Conservation (phyloP, 2,329 filamentous ascomycete genomes). For the Fusarium concolor region DNA sequence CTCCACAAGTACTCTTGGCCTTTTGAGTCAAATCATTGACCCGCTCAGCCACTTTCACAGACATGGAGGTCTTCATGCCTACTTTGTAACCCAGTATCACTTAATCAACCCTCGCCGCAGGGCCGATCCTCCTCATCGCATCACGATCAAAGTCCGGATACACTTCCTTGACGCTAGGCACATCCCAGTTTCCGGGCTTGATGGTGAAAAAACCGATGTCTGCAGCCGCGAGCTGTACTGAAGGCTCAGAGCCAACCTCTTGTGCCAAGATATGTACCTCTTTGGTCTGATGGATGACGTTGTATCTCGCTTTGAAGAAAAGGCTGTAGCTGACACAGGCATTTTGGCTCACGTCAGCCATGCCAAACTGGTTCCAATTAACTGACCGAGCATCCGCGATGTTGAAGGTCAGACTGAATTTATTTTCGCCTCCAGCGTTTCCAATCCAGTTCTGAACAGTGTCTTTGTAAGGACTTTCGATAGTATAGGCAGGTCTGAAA, state of each 20-base stretch:
- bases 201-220: neutral
- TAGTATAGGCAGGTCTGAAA: neutral
- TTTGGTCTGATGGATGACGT: fast-evolving
- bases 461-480: neutral
- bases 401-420: neutral
- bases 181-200: neutral
- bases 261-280: neutral
- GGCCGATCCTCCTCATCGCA: fast-evolving
- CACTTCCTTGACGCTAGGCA: neutral
- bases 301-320: neutral
- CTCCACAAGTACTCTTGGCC: too few relatives aligned
- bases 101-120: neutral
- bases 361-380: neutral
- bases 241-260: neutral
- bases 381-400: neutral
- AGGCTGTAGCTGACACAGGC: fast-evolving
- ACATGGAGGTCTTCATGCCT: neutral
- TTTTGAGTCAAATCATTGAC: too few relatives aligned
- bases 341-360: neutral
- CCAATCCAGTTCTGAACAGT: neutral
- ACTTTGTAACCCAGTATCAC: neutral
- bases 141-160: fast-evolving
- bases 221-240: neutral
- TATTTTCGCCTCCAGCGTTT: neutral
- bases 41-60: neutral